Evolutionary conservation across 257 asterid genomes (phyloP).

Genomic region (Nyctanthes arbortristis): DNA sequence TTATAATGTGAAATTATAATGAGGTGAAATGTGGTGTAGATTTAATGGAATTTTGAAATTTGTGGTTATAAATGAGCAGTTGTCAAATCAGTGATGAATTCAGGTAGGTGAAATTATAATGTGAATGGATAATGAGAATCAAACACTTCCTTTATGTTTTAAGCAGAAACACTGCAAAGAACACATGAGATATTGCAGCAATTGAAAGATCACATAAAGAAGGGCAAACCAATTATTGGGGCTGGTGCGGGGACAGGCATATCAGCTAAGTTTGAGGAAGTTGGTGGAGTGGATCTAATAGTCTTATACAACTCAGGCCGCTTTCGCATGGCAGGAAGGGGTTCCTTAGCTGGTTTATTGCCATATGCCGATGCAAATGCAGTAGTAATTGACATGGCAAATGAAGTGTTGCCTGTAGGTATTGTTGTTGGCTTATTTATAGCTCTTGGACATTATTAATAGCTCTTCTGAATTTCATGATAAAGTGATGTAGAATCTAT

Average conservation of each 20-base stretch:
- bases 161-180: conserved; percentile 75
- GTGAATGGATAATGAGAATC: too few species aligned
- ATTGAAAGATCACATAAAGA: conserved; percentile 63
- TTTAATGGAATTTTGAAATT: too few species aligned
- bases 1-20: too few species aligned
- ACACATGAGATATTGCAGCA: conserved; percentile 56
- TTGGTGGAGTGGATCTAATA: conserved; percentile 92
- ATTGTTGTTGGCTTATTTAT: conserved; percentile 22
- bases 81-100: too few species aligned
- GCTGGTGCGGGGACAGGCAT: conserved; percentile 99
- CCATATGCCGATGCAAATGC: conserved; percentile 99
- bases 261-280: conserved; percentile 98
- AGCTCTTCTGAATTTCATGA: background rate
- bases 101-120: too few species aligned
- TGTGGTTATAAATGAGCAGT: too few species aligned
- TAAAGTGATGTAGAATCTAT: background rate
- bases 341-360: conserved; percentile 91
- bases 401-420: conserved; percentile 93
- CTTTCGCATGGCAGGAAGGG: conserved; percentile 99
- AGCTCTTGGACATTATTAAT: background rate
- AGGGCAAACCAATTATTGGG: conserved; percentile 84
- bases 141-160: conserved; percentile 5
- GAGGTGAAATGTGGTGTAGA: too few species aligned
- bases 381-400: conserved; percentile 93
- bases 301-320: conserved; percentile 93